phyloP scores from a whole-genome alignment of 352 stramenopile genomes.

The Pythium folliculosum region DNA sequence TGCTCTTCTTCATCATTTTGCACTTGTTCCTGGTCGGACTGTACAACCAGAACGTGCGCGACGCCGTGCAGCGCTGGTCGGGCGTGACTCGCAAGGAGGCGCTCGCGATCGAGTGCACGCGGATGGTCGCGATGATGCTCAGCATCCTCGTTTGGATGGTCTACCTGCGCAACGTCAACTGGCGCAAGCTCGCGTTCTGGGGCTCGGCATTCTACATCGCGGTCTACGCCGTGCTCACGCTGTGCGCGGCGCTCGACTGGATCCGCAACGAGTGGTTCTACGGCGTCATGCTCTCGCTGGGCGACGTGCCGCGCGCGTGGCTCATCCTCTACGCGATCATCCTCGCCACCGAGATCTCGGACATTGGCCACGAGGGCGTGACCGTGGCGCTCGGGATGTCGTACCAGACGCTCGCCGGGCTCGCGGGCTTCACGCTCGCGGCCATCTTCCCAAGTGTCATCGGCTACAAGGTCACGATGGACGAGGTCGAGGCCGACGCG shows the following conservation, averaged over 20 bases:
- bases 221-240: conserved; percentile 11
- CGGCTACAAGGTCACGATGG: conserved; percentile 11
- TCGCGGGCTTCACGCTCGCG: conserved; percentile 31
- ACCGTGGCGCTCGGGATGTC: conserved; percentile 55
- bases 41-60: conserved; percentile 24
- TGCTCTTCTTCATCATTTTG: conserved; percentile 23
- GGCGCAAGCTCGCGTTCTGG: conserved; percentile 15
- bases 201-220: conserved; percentile 21
- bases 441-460: conserved; percentile 29
- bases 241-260: conserved; percentile 31
- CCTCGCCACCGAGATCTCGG: conserved; percentile 51
- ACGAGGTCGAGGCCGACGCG: conserved; percentile 9
- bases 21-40: conserved; percentile 24
- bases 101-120: neutral
- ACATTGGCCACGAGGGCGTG: conserved; percentile 52
- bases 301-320: conserved; percentile 42
- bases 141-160: conserved; percentile 17
- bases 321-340: conserved; percentile 46
- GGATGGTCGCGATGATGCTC: neutral
- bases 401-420: conserved; percentile 40
- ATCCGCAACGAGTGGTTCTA: conserved; percentile 51
- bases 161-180: conserved; percentile 17
- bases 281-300: conserved; percentile 24
- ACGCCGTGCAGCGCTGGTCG: conserved; percentile 25
- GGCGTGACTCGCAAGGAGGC: neutral